Conservation (phyloP, 2,329 filamentous ascomycete genomes). For the Pestalotiopsis sp. region DNA sequence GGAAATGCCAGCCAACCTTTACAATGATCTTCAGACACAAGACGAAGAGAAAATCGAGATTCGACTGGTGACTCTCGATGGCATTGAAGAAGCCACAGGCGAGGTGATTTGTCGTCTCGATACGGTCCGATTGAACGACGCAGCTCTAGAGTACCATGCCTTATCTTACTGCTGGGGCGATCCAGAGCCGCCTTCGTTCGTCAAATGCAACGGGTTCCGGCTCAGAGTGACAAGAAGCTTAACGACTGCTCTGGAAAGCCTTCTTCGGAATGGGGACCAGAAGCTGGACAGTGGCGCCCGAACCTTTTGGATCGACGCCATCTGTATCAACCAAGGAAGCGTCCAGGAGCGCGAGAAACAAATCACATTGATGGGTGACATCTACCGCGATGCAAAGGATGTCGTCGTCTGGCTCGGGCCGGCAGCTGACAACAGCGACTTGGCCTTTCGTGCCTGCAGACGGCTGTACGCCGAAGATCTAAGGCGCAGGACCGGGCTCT, state of each 20-base stretch:
- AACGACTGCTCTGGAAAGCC: not conserved
- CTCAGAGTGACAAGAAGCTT: not conserved
- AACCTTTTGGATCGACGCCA: conserved; percentile 5
- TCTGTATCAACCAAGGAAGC: conserved; percentile 1
- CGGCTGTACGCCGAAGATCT: not conserved
- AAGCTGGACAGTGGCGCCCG: not conserved
- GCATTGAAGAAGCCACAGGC: not conserved
- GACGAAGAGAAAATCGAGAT: not conserved
- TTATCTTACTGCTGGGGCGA: conserved; percentile 11
- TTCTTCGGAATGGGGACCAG: not conserved
- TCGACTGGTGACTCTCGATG: not conserved
- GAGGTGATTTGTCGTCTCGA: not conserved
- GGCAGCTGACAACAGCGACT: not conserved
- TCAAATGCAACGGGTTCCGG: not conserved
- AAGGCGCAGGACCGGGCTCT: no score
- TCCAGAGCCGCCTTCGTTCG: not conserved
- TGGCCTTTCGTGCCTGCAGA: not conserved
- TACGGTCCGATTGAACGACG: not conserved
- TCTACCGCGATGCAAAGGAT: conserved; percentile 1
- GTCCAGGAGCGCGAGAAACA: not conserved
- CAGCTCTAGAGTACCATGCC: not conserved
- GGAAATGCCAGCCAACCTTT: not conserved
- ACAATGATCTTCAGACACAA: not conserved
- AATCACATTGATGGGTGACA: not conserved
- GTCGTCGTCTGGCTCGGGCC: conserved; percentile 6